These are phyloP conservation scores for Stygiomarasmius scandens DNA, from an alignment of 1,284 basidiomycete species.

Conservation along the genomic window DNA sequence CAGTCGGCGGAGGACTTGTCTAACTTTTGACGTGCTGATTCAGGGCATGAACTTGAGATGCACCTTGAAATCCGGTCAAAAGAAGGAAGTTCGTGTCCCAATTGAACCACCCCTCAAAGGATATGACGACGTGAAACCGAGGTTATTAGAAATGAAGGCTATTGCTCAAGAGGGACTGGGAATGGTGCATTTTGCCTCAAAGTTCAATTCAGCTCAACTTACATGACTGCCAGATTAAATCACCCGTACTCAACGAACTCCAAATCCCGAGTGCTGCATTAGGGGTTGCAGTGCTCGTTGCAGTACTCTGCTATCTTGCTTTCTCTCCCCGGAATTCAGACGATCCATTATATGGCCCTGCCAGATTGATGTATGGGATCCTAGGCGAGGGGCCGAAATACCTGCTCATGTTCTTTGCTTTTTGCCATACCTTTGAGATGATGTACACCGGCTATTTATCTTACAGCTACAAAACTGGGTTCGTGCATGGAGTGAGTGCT, in stretches of 20 bases:
- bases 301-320: constrained; percentile 42
- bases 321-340: constrained; percentile 36
- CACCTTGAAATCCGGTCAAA: constrained; percentile 49
- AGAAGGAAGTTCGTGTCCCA: constrained; percentile 52
- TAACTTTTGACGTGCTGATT: background rate
- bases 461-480: constrained; percentile 56
- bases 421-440: constrained; percentile 52
- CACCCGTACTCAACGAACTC: constrained; percentile 64
- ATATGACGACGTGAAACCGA: constrained; percentile 80
- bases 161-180: constrained; percentile 73
- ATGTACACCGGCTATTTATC: constrained; percentile 58
- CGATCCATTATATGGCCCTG: constrained; percentile 27
- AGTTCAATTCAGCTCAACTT: background rate
- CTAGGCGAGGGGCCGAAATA: constrained; percentile 20
- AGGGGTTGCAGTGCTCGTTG: constrained; percentile 25
- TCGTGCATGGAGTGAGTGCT: constrained; percentile 53
- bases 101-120: constrained; percentile 72
- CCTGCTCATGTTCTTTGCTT: constrained; percentile 23
- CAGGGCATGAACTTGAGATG: constrained; percentile 75
- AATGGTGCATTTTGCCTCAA: constrained; percentile 53
- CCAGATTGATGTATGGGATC: constrained; percentile 18
- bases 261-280: constrained; percentile 37
- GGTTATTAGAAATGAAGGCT: constrained; percentile 73
- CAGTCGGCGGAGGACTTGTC: background rate
- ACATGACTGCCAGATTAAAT: constrained; percentile 49